Conservation (phyloP, 2,329 filamentous ascomycete genomes). For the Chaetomium globosum region DNA sequence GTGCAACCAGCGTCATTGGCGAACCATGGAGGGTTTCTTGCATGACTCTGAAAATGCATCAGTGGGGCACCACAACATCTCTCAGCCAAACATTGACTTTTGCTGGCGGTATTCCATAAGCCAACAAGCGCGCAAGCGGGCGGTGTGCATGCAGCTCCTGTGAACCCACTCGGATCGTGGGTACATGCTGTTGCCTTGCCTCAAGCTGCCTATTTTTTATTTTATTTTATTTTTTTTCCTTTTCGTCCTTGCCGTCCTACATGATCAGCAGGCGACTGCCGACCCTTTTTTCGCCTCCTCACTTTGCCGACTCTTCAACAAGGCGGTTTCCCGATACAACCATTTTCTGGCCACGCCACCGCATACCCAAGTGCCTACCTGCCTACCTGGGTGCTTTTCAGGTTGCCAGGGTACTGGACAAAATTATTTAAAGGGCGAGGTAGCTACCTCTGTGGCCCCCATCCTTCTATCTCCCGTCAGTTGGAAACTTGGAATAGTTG, state of each 20-base stretch:
- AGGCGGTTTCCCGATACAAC: background rate
- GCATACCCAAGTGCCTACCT: background rate
- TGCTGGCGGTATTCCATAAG: background rate
- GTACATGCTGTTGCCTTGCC: constrained; percentile 13
- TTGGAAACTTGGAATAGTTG: background rate
- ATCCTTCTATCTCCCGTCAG: background rate
- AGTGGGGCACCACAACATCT: constrained; percentile 13
- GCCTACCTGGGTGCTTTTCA: background rate
- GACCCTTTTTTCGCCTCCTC: background rate
- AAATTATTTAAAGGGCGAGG: background rate
- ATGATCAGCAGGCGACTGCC: constrained; percentile 8
- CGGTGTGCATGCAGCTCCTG: constrained; percentile 21
- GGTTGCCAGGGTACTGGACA: background rate
- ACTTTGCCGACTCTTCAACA: background rate
- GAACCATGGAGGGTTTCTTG: constrained; percentile 1
- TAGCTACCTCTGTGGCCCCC: background rate
- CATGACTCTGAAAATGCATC: background rate
- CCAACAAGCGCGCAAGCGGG: constrained; percentile 15
- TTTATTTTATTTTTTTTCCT: no score
- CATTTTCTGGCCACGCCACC: background rate
- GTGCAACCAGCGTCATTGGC: background rate
- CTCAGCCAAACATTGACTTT: background rate
- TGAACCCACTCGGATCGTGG: background rate
- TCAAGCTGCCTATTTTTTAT: background rate
- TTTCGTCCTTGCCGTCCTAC: background rate